Percentiles rank a stretch among this genome's conserved stretches.
phyloP scores from a whole-genome alignment of 179 eudicot species.

The Monotropa hypopitys region DNA sequence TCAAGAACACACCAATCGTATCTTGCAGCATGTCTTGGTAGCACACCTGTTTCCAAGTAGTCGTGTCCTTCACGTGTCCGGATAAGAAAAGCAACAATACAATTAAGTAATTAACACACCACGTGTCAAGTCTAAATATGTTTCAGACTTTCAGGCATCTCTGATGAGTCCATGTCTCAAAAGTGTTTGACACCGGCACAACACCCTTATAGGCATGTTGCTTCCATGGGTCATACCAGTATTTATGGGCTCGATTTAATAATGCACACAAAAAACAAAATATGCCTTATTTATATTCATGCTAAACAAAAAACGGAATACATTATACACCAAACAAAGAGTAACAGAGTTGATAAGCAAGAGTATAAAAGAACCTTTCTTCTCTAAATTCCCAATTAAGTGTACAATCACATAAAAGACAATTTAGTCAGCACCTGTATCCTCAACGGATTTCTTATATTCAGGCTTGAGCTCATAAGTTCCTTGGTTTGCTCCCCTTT shows the following conservation, averaged over 20 bases:
- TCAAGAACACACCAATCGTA: background rate
- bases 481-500: constrained; percentile 91
- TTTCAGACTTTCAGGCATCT: background rate
- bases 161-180: background rate
- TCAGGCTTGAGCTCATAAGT: constrained; percentile 94
- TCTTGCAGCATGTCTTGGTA: too few species aligned
- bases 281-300: background rate
- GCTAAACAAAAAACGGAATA: background rate
- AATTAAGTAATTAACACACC: background rate
- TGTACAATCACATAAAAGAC: constrained; percentile 7
- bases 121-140: background rate
- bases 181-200: background rate
- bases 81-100: background rate
- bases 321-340: background rate
- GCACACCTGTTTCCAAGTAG: background rate
- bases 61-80: background rate
- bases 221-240: background rate
- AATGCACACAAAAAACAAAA: background rate
- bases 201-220: background rate
- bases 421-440: constrained; percentile 45
- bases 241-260: background rate
- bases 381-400: background rate
- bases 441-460: constrained; percentile 79
- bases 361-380: background rate
- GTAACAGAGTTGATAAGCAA: background rate